Percentiles rank a stretch among this genome's conserved stretches.
Conservation (phyloP, 441 rosid species). For the Eugenia klotzschiana region DNA sequence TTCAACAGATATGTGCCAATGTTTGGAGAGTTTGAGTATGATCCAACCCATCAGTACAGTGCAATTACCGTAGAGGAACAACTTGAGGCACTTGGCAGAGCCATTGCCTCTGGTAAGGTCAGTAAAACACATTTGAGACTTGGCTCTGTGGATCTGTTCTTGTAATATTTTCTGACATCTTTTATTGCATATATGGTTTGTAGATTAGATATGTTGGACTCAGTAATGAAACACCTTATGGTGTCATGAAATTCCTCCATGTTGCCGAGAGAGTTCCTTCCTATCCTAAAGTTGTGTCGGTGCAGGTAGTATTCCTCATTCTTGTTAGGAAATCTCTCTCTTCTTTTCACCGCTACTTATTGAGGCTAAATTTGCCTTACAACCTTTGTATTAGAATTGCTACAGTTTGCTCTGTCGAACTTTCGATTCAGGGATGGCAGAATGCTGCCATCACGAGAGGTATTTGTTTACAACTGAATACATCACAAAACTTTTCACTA, state of each 20-base stretch:
- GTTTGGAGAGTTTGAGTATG: slow-evolving; percentile 52
- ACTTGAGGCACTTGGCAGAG: slow-evolving; percentile 41
- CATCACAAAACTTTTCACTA: no score
- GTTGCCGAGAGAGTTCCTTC: slow-evolving; percentile 22
- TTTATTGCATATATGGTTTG: slow-evolving; percentile 1
- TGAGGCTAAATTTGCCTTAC: background rate
- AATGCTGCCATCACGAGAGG: slow-evolving; percentile 60
- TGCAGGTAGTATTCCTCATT: slow-evolving; percentile 28
- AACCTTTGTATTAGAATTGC: slow-evolving; percentile 24
- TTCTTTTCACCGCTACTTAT: slow-evolving; percentile 6
- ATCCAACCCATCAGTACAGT: slow-evolving; percentile 26
- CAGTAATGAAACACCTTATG: slow-evolving; percentile 55
- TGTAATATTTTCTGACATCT: background rate
- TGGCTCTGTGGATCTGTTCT: background rate
- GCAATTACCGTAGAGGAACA: slow-evolving; percentile 45
- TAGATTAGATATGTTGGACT: slow-evolving; percentile 51
- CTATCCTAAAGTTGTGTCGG: slow-evolving; percentile 29
- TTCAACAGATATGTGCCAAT: slow-evolving; percentile 41
- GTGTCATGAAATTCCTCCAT: slow-evolving; percentile 44
- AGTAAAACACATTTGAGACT: background rate
- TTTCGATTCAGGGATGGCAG: slow-evolving; percentile 51
- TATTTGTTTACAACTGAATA: slow-evolving; percentile 5
- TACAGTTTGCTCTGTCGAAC: slow-evolving; percentile 50
- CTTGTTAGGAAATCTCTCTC: background rate
- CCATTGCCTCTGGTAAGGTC: slow-evolving; percentile 42